Evolutionary conservation across 495 filamentous ascomycete species (phyloP).

Genomic region (Neurospora tetrasperma): DNA sequence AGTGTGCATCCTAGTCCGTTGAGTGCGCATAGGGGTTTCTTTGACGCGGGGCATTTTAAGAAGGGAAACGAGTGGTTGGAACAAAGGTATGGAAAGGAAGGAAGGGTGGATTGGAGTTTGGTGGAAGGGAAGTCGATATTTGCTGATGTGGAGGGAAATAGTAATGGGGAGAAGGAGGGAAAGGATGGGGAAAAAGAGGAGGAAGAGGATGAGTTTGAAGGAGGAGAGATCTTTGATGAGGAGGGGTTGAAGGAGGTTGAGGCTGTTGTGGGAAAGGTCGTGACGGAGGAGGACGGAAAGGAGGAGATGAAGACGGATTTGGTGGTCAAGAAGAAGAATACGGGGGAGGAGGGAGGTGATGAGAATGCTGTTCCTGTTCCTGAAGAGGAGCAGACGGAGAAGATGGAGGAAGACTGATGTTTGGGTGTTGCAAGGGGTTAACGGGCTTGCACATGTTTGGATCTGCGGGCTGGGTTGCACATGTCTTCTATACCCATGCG

Average conservation of each 20-base stretch:
- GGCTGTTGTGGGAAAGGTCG: conserved; percentile 4
- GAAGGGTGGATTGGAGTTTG: conserved; percentile 81
- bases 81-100: conserved; percentile 61
- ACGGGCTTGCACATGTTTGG: background rate
- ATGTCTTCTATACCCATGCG: background rate
- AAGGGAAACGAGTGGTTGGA: conserved; percentile 84
- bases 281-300: background rate
- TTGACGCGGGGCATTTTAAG: conserved; percentile 78
- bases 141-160: conserved; percentile 4
- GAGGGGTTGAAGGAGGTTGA: conserved; percentile 10
- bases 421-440: background rate
- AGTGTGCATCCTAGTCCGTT: conserved; percentile 86
- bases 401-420: background rate
- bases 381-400: background rate
- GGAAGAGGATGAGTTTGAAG: conserved; percentile 10
- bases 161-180: conserved; percentile 3
- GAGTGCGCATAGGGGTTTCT: conserved; percentile 71
- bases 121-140: conserved; percentile 15
- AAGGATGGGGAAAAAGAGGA: background rate
- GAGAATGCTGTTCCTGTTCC: conserved; percentile 4
- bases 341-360: background rate
- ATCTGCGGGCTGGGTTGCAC: background rate
- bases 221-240: conserved; percentile 12
- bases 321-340: conserved; percentile 4
- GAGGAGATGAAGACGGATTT: conserved; percentile 3